phyloP scores from a whole-genome alignment of 805 yeast genomes.

The Priceomyces carsonii region DNA sequence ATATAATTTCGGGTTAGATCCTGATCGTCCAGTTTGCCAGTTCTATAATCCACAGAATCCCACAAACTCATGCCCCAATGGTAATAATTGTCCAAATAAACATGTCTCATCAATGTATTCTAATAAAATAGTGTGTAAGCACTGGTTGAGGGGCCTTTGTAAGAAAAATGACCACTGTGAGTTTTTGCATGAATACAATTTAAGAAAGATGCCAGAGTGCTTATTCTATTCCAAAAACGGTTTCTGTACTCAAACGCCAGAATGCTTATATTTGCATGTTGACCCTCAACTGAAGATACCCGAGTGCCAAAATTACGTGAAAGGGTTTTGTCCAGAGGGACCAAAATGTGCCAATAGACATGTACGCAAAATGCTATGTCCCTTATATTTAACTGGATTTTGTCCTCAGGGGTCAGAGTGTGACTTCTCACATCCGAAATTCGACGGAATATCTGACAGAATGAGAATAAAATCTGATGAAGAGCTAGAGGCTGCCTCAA shows the following conservation, averaged over 20 bases:
- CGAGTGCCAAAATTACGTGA: slow-evolving; percentile 76
- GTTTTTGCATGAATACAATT: slow-evolving; percentile 90
- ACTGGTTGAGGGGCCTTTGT: slow-evolving; percentile 96
- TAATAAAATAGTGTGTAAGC: slow-evolving; percentile 85
- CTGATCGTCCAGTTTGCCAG: slow-evolving; percentile 86
- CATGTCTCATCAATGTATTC: slow-evolving; percentile 61
- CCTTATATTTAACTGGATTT: slow-evolving; percentile 81
- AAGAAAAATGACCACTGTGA: slow-evolving; percentile 97
- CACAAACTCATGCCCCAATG: slow-evolving; percentile 74
- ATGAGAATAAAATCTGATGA: slow-evolving; percentile 47
- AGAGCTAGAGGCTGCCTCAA: slow-evolving; percentile 13
- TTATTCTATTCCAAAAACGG: slow-evolving; percentile 81
- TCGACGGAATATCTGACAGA: slow-evolving; percentile 46
- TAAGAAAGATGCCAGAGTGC: slow-evolving; percentile 96
- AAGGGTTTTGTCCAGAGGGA: slow-evolving; percentile 92
- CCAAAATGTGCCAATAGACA: slow-evolving; percentile 84
- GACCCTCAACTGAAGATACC: slow-evolving; percentile 91
- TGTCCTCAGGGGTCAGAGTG: slow-evolving; percentile 88
- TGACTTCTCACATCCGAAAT: slow-evolving; percentile 81
- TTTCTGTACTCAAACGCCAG: slow-evolving; percentile 89
- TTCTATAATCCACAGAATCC: slow-evolving; percentile 56
- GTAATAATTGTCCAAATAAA: slow-evolving; percentile 81
- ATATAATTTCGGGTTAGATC: slow-evolving; percentile 79
- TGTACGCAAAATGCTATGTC: slow-evolving; percentile 73
- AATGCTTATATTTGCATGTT: slow-evolving; percentile 88